Percentiles rank a stretch among this genome's conserved stretches.
Evolutionary conservation across 169 alveolate species (phyloP).

Genomic region (Plasmodium vivax): DNA sequence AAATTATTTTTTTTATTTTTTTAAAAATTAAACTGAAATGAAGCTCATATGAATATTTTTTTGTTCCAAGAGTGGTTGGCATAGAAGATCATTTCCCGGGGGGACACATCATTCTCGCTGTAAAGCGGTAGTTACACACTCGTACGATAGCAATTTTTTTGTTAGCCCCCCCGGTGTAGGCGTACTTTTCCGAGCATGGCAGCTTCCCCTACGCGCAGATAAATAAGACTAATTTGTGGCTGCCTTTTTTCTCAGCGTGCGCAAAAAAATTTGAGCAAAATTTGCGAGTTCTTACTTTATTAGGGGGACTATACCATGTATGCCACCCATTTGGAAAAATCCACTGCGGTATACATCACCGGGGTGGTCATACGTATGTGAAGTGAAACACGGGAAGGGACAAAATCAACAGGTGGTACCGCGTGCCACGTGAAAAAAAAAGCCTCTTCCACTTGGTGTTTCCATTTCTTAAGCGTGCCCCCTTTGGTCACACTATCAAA

Average conservation of each 20-base stretch:
- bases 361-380: not conserved
- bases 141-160: not conserved
- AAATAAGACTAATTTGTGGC: too few species aligned
- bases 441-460: not conserved
- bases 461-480: not conserved
- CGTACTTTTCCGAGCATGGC: not conserved
- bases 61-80: constrained; percentile 6
- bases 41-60: constrained; percentile 29
- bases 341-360: not conserved
- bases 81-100: not conserved
- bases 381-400: not conserved
- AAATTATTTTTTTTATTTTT: not conserved
- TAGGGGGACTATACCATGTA: not conserved
- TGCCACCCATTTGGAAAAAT: not conserved
- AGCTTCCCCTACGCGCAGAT: too few species aligned
- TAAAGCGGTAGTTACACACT: not conserved
- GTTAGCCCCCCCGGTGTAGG: not conserved
- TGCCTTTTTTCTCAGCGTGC: not conserved
- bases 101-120: not conserved
- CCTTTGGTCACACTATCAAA: not conserved
- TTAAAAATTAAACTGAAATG: constrained; percentile 50
- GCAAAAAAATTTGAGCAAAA: not conserved
- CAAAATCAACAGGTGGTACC: not conserved
- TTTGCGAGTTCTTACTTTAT: not conserved
- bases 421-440: not conserved